phyloP scores from a whole-genome alignment of 2,329 filamentous ascomycete genomes.

The Penicillium sp. region DNA sequence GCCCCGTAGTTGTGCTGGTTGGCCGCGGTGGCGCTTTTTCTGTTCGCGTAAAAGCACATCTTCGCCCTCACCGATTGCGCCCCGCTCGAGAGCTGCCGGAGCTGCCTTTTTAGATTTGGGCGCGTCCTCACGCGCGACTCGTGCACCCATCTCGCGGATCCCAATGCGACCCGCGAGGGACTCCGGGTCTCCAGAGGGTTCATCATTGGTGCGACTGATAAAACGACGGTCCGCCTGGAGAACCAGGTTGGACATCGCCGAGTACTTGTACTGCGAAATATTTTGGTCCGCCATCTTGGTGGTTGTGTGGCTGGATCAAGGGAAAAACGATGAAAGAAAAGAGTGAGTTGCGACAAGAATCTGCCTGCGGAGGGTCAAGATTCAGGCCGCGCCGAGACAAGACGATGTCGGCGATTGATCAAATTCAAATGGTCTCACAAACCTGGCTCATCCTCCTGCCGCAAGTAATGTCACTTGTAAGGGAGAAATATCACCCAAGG shows the following conservation, averaged over 20 bases:
- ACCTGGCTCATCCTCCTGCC: conserved; percentile 32
- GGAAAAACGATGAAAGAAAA: conserved; percentile 10
- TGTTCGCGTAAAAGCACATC: conserved; percentile 77
- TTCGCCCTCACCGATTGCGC: conserved; percentile 66
- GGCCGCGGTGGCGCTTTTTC: conserved; percentile 70
- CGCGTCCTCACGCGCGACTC: conserved; percentile 67
- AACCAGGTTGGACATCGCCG: conserved; percentile 99
- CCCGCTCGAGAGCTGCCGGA: conserved; percentile 63
- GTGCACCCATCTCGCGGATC: conserved; percentile 86
- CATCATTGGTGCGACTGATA: conserved; percentile 81
- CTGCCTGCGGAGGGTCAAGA: conserved; percentile 26
- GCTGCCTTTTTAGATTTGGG: conserved; percentile 73
- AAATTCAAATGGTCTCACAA: conserved; percentile 26
- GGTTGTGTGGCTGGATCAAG: conserved; percentile 10
- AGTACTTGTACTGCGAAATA: conserved; percentile 97
- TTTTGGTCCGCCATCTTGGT: conserved; percentile 59
- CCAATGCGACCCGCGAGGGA: conserved; percentile 89
- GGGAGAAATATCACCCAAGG: conserved; percentile 24
- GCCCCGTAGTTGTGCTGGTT: conserved; percentile 60
- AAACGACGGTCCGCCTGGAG: conserved; percentile 98
- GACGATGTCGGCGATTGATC: conserved; percentile 18
- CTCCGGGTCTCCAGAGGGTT: conserved; percentile 93
- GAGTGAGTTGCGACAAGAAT: conserved; percentile 24
- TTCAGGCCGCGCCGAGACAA: conserved; percentile 28
- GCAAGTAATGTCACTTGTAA: conserved; percentile 22